Base-by-base conservation (phyloP, 352 stramenopile genomes). In the Plasmopara muralis region DNA sequence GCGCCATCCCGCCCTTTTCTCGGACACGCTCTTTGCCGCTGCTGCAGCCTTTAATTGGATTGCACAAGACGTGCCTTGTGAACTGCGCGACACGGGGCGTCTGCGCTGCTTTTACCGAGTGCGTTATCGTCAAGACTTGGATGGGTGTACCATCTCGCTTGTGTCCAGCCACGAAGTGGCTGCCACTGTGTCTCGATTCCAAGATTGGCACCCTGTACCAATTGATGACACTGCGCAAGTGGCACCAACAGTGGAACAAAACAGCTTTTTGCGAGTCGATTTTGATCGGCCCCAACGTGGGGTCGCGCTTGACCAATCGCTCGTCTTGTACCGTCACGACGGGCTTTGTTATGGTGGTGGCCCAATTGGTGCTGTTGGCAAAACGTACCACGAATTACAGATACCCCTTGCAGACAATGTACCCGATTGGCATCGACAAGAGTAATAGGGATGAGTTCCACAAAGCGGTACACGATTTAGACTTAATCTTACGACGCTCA, bases 41-140 rank as follows among this genome's bases (percentile, higher is more conserved):
- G 61, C 73, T 15, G 15, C 37, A 2, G 46, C 71, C 34, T 95
- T 98, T 56, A 95, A 97, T 71, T 98, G 94, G 93, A 95, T 97
- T 50, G 62, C 69, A 34, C 73, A 72, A 35, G 42, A 72, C 5
- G 7, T 74, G 5, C 79, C 80, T 8, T 35, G 47, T 12, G 63
- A 82, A 50, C 66, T 89, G 20, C 52, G 39, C 15, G 40, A 71
- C 4, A 71, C 43, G 1, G 75, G 74, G 5, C 44, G 39, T 0
- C 64, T 92, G 57, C 72, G 72, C 20, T 92, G 85, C 47, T 70
- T 72, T 16, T 95, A 93, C 43, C 74, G 83, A 20, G 77, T 92
- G 13, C 79, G 85, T 0, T 95, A 95, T 50, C 78, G 83, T 40
- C 85, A 93, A 35, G 61, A 77, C 7, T 57, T 90, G 7, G 79